Percentiles rank a stretch among this genome's conserved stretches.
Evolutionary conservation across 495 filamentous ascomycete species (phyloP).

Genomic region (Talaromyces wortmannii): DNA sequence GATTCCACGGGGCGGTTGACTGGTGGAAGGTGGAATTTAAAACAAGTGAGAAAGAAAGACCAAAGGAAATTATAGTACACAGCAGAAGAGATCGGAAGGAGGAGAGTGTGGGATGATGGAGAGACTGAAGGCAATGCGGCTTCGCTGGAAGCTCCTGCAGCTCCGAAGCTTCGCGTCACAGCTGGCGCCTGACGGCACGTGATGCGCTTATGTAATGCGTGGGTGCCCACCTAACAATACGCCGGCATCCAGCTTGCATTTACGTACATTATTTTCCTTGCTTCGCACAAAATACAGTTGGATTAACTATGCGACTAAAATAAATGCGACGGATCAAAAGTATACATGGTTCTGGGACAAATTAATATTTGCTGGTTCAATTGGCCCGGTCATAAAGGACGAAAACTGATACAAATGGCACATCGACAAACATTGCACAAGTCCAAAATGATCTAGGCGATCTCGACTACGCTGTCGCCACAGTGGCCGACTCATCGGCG

Average conservation of each 20-base stretch:
- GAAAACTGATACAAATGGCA: too few relatives aligned
- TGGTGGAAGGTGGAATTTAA: background rate
- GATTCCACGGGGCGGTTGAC: background rate
- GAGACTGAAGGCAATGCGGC: constrained; percentile 15
- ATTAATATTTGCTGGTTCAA: too few relatives aligned
- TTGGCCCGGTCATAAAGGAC: too few relatives aligned
- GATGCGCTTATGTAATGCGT: constrained; percentile 3
- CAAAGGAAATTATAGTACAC: constrained; percentile 2
- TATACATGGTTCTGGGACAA: too few relatives aligned
- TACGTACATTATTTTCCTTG: too few relatives aligned
- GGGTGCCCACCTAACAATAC: too few relatives aligned
- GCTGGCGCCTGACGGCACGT: constrained; percentile 38
- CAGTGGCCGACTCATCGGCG: background rate
- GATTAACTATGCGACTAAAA: too few relatives aligned
- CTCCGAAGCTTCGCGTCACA: constrained; percentile 37
- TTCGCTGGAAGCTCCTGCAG: constrained; percentile 18
- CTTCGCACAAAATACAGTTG: too few relatives aligned
- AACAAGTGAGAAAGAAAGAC: background rate
- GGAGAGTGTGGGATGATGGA: background rate
- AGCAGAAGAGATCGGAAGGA: background rate
- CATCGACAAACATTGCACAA: too few relatives aligned
- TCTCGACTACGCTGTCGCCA: background rate
- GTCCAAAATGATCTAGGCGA: too few relatives aligned
- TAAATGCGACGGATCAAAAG: too few relatives aligned
- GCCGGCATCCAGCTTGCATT: too few relatives aligned